Conservation (phyloP, 495 filamentous ascomycete genomes). For the Penicillium bialowiezense region DNA sequence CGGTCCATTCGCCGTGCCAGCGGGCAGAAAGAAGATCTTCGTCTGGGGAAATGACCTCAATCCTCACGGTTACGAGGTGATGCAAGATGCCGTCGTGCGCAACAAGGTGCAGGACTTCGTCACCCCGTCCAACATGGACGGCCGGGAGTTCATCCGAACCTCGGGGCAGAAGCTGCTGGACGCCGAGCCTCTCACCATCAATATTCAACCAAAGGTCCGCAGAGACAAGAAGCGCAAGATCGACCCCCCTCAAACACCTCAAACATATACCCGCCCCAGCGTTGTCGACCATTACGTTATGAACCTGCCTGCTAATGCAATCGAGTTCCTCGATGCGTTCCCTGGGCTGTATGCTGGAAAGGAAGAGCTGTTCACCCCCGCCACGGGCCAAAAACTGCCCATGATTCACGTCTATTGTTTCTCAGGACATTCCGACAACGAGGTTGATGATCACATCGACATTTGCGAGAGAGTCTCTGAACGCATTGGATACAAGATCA, state of each 20-base stretch:
- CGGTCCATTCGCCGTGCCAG: slow-evolving; percentile 91
- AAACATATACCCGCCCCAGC: slow-evolving; percentile 53
- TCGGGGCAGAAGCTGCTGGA: slow-evolving; percentile 62
- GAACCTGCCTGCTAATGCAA: slow-evolving; percentile 89
- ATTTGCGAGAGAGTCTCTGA: slow-evolving; percentile 68
- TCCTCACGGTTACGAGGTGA: slow-evolving; percentile 73
- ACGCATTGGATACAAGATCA: slow-evolving; percentile 60
- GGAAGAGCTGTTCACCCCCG: slow-evolving; percentile 62
- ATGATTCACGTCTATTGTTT: slow-evolving; percentile 93
- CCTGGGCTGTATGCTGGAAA: slow-evolving; percentile 72
- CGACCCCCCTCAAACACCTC: slow-evolving; percentile 35
- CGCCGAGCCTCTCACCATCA: slow-evolving; percentile 42
- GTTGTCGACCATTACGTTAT: slow-evolving; percentile 90
- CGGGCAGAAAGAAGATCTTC: slow-evolving; percentile 84
- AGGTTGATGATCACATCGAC: slow-evolving; percentile 54
- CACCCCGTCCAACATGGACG: slow-evolving; percentile 74
- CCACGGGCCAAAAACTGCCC: slow-evolving; percentile 60
- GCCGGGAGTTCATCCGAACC: slow-evolving; percentile 70
- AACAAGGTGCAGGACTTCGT: slow-evolving; percentile 85
- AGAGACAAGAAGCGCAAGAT: slow-evolving; percentile 22
- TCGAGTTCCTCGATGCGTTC: slow-evolving; percentile 83
- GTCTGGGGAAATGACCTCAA: slow-evolving; percentile 98
- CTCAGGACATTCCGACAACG: slow-evolving; percentile 69
- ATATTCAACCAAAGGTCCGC: slow-evolving; percentile 36
- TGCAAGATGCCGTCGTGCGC: slow-evolving; percentile 63